phyloP scores from a whole-genome alignment of 495 filamentous ascomycete genomes.

The Annulohypoxylon nitens region DNA sequence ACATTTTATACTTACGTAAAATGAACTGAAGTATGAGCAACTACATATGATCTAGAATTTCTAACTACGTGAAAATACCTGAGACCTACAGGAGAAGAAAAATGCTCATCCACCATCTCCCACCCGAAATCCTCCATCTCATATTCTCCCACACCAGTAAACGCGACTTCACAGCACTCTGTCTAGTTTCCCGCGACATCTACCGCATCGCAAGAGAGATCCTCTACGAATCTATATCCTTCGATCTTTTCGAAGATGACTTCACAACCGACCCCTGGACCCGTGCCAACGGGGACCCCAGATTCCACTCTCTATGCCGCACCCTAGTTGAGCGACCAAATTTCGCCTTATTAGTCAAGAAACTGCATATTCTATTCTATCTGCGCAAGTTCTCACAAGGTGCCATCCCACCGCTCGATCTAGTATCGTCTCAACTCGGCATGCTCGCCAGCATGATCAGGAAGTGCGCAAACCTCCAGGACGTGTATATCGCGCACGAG shows the following conservation, averaged over 20 bases:
- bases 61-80: neutral
- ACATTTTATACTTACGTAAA: neutral
- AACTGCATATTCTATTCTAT: neutral
- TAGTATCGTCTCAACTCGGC: neutral
- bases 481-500: neutral
- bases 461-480: slow-evolving; percentile 1
- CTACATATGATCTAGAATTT: too few species aligned
- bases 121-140: neutral
- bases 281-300: neutral
- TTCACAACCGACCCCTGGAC: neutral
- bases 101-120: neutral
- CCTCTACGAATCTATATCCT: slow-evolving; percentile 1
- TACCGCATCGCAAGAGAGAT: neutral
- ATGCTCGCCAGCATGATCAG: neutral
- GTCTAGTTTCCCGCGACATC: neutral
- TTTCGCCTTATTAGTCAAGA: neutral
- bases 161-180: neutral
- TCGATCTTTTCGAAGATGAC: neutral
- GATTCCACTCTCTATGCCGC: neutral
- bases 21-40: too few species aligned
- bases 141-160: neutral
- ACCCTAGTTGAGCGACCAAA: neutral
- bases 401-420: neutral
- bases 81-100: neutral
- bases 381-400: neutral